phyloP scores from a whole-genome alignment of 208 protist genomes.

The Trypanosoma congolense region DNA sequence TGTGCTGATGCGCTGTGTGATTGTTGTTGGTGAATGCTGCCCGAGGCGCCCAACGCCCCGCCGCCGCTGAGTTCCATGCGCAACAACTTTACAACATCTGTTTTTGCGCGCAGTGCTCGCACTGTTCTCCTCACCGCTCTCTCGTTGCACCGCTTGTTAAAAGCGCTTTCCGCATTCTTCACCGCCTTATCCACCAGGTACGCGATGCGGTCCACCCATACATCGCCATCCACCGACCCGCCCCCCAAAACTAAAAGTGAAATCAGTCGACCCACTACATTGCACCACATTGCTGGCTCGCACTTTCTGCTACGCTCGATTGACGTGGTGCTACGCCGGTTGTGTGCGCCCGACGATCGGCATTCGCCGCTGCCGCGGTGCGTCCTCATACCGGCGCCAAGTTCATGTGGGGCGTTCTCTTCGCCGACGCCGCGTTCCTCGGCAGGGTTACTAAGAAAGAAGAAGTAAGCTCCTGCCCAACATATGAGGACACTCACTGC shows the following conservation, averaged over 20 bases:
- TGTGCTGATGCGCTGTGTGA: neutral
- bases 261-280: conserved; percentile 47
- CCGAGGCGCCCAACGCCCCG: conserved; percentile 12
- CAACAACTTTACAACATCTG: conserved; percentile 14
- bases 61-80: conserved; percentile 14
- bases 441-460: conserved; percentile 55
- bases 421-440: conserved; percentile 26
- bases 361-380: neutral
- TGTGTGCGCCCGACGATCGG: neutral
- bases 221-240: conserved; percentile 44
- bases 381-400: neutral
- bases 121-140: neutral
- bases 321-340: neutral
- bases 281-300: conserved; percentile 64
- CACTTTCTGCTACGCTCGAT: conserved; percentile 11
- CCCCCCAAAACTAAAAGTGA: conserved; percentile 64
- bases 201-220: conserved; percentile 61
- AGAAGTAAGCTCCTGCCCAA: conserved; percentile 44
- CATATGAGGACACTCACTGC: conserved; percentile 54
- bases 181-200: conserved; percentile 29
- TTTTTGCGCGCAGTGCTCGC: conserved; percentile 2
- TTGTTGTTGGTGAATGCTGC: conserved; percentile 13
- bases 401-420: neutral
- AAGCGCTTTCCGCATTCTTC: conserved; percentile 6
- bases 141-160: conserved; percentile 4